Evolutionary conservation across 495 filamentous ascomycete genomes (phyloP).

Genomic region (Saxophila tyrrhenica): DNA sequence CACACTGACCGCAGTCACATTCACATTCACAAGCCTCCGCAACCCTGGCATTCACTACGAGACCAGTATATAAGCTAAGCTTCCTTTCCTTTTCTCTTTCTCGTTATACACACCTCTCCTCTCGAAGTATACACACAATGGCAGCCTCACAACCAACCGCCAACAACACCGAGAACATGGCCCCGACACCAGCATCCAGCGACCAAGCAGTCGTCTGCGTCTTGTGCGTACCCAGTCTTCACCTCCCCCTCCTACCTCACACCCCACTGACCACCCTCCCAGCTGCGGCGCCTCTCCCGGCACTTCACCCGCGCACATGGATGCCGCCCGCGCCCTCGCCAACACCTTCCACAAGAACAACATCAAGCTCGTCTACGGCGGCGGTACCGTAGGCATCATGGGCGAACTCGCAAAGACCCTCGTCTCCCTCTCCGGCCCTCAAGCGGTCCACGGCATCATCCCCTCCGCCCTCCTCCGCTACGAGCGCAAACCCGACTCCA

Average conservation of each 20-base stretch:
- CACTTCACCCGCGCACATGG: slow-evolving; percentile 53
- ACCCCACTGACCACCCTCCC: neutral
- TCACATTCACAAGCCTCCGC: no score
- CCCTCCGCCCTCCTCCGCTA: slow-evolving; percentile 72
- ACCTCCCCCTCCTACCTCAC: neutral
- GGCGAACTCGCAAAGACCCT: slow-evolving; percentile 80
- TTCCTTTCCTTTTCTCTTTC: neutral
- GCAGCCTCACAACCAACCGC: neutral
- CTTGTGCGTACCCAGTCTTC: slow-evolving; percentile 32
- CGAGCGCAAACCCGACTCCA: slow-evolving; percentile 52
- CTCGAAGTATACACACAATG: neutral
- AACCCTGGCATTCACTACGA: neutral
- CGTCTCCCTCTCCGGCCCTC: slow-evolving; percentile 70
- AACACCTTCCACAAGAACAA: slow-evolving; percentile 58
- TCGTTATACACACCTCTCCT: neutral
- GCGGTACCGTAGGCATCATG: slow-evolving; percentile 91
- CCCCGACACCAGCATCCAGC: neutral
- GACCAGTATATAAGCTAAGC: neutral
- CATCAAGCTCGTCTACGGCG: slow-evolving; percentile 81
- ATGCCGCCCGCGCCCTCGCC: slow-evolving; percentile 69
- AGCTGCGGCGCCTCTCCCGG: slow-evolving; percentile 69
- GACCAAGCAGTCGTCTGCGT: slow-evolving; percentile 53
- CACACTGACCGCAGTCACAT: neutral
- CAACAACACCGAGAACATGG: neutral
- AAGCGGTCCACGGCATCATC: slow-evolving; percentile 85